Evolutionary conservation across 2,329 filamentous ascomycete genomes (phyloP).

Genomic region (Neofusicoccum parvum): DNA sequence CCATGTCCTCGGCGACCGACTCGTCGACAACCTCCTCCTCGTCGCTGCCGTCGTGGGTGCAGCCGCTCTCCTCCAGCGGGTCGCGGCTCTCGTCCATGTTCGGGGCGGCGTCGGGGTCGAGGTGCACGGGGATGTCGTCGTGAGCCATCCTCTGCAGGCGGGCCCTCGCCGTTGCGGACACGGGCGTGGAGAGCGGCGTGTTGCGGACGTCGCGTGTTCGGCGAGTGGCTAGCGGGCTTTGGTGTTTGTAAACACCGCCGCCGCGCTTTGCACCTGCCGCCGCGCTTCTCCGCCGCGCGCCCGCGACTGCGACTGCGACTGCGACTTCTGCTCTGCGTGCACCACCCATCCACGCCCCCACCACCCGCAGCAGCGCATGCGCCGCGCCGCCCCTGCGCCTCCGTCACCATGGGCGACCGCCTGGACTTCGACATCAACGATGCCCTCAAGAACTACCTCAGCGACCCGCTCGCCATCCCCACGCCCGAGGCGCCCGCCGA

Average conservation of each 20-base stretch:
- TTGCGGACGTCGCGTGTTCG: not conserved
- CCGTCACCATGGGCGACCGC: constrained; percentile 62
- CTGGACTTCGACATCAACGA: constrained; percentile 94
- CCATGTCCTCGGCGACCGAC: constrained; percentile 73
- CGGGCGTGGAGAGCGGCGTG: not conserved
- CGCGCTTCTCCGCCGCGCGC: constrained; percentile 25
- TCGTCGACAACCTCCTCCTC: constrained; percentile 65
- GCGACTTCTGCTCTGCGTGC: constrained; percentile 27
- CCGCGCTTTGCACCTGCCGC: not conserved
- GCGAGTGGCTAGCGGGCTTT: not conserved
- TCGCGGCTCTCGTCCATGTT: constrained; percentile 51
- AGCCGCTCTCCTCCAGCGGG: constrained; percentile 53
- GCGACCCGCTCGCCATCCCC: constrained; percentile 79
- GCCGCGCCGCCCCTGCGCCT: constrained; percentile 23
- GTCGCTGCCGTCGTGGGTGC: constrained; percentile 45
- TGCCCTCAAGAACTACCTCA: constrained; percentile 94
- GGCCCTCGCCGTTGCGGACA: constrained; percentile 8
- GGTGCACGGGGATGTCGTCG: not conserved
- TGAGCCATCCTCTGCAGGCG: not conserved
- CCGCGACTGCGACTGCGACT: constrained; percentile 16
- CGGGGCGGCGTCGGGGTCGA: not conserved
- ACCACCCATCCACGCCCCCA: not conserved
- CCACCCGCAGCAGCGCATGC: constrained; percentile 25
- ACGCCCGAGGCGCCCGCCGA: constrained; percentile 84
- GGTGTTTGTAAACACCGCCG: constrained; percentile 18